Evolutionary conservation across 495 filamentous ascomycete species (phyloP), one percentile per base, ranked within the genome.

Genomic region (Penicillium manginii): DNA sequence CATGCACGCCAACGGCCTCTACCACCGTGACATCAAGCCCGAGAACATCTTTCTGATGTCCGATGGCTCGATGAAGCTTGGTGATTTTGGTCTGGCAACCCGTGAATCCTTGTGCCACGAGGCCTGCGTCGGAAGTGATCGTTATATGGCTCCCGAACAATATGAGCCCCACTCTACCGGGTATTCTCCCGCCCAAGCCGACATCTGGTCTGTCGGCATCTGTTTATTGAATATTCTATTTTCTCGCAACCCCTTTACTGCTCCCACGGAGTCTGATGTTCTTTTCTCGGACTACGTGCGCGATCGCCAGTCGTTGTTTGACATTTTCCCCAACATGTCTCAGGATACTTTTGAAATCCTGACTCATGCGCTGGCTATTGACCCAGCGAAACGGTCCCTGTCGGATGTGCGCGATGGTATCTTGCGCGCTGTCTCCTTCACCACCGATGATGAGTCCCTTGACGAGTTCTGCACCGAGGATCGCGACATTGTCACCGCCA

Each of bases 91-190:
- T 54, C 81, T 98, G 46, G 92, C 91, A 46, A 96, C 93, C 9
- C 86, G 84, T 3, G 91, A 96, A 32, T 72, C 81, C 62, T 96
- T 91, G 92, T 92, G 88, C 43, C 86, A 89, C 64, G 94, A 98
- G 75, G 87, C 86, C 35, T 91, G 88, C 58, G 94, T 98, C 48
- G 94, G 94, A 52, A 97, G 93, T 73, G 96, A 98, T 65, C 91
- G 94, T 32, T 98, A 98, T 76, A 98, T 98, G 94, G 92, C 94
- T 50, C 94, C 94, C 17, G 94, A 98, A 73, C 94, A 98, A 67
- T 98, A 92, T 62, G 93, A 98, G 62, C 90, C 93, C 21, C 79
- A 86, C 64, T 86, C 86, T 56, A 82, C 79, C 49, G 94, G 94
- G 62, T 98, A 98, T 77, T 93, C 91, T 43, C 92, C 94, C 31